phyloP scores from a whole-genome alignment of 1,284 basidiomycete genomes.

The Cutaneotrichosporon dermatis region DNA sequence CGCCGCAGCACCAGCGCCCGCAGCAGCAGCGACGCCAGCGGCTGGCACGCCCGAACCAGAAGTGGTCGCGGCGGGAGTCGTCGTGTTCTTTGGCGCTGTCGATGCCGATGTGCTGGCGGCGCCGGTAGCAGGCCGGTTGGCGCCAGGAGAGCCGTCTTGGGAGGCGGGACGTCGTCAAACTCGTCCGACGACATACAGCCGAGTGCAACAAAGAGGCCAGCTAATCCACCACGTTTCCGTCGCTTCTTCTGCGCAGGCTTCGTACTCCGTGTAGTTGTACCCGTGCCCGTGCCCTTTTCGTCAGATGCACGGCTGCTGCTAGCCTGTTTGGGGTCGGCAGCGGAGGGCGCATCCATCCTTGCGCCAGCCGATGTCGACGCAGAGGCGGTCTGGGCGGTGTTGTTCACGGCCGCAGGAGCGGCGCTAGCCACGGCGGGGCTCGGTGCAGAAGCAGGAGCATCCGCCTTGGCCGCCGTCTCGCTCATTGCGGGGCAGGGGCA shows the following conservation, averaged over 20 bases:
- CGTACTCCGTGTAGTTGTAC: not conserved
- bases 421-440: not conserved
- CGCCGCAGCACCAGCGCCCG: conserved; percentile 2
- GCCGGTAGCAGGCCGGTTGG: not conserved
- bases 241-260: conserved; percentile 32
- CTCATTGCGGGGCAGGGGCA: not conserved
- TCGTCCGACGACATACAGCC: conserved; percentile 43
- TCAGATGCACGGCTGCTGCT: not conserved
- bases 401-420: not conserved
- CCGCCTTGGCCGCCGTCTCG: not conserved
- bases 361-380: not conserved
- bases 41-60: not conserved
- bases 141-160: conserved; percentile 10
- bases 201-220: conserved; percentile 35
- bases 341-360: not conserved
- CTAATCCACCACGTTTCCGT: conserved; percentile 38
- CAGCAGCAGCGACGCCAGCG: not conserved
- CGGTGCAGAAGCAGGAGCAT: not conserved
- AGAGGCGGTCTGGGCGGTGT: not conserved
- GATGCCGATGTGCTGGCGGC: conserved; percentile 1
- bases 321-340: not conserved
- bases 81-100: too few relatives aligned
- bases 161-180: conserved; percentile 36
- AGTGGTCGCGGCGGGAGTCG: not conserved
- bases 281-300: not conserved